These are phyloP conservation scores for Neurospora sp. DNA, from an alignment of 495 filamentous ascomycete species.

Conservation along the genomic window DNA sequence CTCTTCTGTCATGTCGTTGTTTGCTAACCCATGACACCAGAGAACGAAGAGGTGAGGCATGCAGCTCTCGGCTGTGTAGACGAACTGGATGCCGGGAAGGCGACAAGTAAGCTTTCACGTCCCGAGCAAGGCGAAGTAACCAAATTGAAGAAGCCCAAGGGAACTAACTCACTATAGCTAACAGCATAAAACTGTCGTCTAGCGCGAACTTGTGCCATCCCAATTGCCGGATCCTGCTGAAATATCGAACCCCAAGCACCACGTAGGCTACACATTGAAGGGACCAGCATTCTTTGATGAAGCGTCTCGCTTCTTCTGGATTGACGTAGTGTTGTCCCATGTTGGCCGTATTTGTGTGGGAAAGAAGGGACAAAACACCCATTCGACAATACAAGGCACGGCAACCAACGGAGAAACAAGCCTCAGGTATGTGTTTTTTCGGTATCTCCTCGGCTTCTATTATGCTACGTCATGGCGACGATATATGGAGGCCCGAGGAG, in stretches of 20 bases:
- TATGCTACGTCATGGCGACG: neutral
- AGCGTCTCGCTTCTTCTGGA: conserved; percentile 4
- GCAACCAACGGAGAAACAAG: neutral
- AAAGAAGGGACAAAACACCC: neutral
- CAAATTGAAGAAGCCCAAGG: neutral
- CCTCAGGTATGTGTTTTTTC: neutral
- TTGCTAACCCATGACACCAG: conserved; percentile 30
- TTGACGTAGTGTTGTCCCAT: neutral
- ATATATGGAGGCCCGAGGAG: neutral
- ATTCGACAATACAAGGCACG: neutral
- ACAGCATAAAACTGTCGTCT: conserved; percentile 47
- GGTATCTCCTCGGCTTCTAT: neutral
- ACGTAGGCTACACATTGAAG: conserved; percentile 21
- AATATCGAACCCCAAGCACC: conserved; percentile 18
- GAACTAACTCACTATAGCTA: conserved; percentile 37
- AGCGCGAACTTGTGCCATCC: conserved; percentile 17
- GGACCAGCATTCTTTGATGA: conserved; percentile 22
- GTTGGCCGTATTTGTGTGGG: neutral
- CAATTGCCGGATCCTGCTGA: conserved; percentile 10
- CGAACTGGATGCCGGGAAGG: conserved; percentile 19
- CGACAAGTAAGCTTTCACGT: neutral
- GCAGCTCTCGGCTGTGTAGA: conserved; percentile 26
- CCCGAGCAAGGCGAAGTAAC: neutral
- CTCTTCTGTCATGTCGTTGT: conserved; percentile 44
- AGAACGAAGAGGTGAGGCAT: conserved; percentile 24